Base-by-base conservation (phyloP, 2,329 filamentous ascomycete species). In the Didymella keratinophila region DNA sequence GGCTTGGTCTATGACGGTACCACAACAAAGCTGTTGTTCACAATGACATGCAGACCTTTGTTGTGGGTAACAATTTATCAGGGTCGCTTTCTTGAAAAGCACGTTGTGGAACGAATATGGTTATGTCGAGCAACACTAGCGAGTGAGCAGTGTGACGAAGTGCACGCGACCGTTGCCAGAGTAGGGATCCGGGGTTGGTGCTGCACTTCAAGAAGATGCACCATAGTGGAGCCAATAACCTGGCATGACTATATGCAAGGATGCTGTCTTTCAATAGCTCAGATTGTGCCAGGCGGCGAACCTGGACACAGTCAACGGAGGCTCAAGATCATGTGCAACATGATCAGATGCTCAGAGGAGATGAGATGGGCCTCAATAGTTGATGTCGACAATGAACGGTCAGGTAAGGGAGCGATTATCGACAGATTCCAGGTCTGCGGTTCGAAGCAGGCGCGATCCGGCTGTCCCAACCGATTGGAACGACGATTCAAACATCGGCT, bases 1-100 rank as follows among this genome's bases (percentile, higher is more conserved):
- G 42, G 10, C 45, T 55, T 44, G 44, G 44, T 43, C 52, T 28
- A 56, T 47, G 39, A 36, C 52, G 20, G 21, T 27, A 14, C 36
- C 27, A 48, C 21, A 36, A 55, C 10, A 28, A 28, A 23, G 28
- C 36, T 16, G 21, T 30, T 37, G 21, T 48, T 21, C 18, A 23
- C 36, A n/a, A 16, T 34, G 5, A 16, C 18, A 39, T 37, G 41
- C 32, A 53, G 25, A 27, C 36, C 27, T 20, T 14, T 28, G 36
- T 34, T 34, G 8, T 16, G 36, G 20, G 18, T 27, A 27, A 34
- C 36, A 16, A 4, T 28, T 12, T 48, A 16, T 9, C n/a, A 32
- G 32, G 25, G 10, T 20, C 21, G 16, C n/a, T n/a, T 7, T 25
- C 8, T 20, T 36, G 16, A 8, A 8, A 36, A 11, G 20, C 5